Percentiles rank a stretch among this genome's conserved stretches.
Conservation (phyloP, 768 basidiomycete genomes). For the Panaeolus papilionaceus region DNA sequence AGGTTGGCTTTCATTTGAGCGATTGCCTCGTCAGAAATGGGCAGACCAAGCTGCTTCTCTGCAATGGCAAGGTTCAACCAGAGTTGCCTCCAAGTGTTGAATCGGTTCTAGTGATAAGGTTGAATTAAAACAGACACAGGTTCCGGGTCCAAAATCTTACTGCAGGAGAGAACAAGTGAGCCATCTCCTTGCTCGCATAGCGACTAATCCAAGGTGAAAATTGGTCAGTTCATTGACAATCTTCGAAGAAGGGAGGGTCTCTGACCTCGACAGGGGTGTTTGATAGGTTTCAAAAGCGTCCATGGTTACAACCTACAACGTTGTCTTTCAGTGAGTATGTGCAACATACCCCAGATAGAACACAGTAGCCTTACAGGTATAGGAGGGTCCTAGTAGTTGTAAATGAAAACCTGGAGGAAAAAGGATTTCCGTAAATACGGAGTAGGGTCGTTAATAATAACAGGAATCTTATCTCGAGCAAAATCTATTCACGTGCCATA, state of each 20-base stretch:
- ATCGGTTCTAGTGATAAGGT: conserved; percentile 72
- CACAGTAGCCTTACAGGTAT: background rate
- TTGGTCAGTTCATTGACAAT: background rate
- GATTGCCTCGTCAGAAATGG: conserved; percentile 89
- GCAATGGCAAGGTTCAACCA: conserved; percentile 98
- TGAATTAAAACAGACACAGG: conserved; percentile 11
- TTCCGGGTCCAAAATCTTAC: conserved; percentile 49
- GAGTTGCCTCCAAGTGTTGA: conserved; percentile 92
- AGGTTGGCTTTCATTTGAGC: conserved; percentile 95
- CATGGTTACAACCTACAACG: conserved; percentile 40
- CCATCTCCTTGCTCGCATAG: conserved; percentile 99
- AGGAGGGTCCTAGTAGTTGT: background rate
- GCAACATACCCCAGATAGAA: background rate
- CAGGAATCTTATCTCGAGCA: conserved; percentile 11
- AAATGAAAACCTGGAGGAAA: background rate
- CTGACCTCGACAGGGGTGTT: conserved; percentile 80
- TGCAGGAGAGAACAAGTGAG: conserved; percentile 92
- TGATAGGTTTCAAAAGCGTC: conserved; percentile 77
- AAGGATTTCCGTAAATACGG: background rate
- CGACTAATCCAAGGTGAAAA: conserved; percentile 59
- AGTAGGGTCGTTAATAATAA: background rate
- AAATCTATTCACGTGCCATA: conserved; percentile 11
- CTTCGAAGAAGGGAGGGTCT: background rate
- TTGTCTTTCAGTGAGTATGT: background rate
- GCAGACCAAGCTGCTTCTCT: conserved; percentile 93